A percentile compares a stretch with the other conserved stretches of the same genome.
These are phyloP conservation scores for Fragaria ananassa DNA, from an alignment of 306 rosid species.

Conservation along the genomic window DNA sequence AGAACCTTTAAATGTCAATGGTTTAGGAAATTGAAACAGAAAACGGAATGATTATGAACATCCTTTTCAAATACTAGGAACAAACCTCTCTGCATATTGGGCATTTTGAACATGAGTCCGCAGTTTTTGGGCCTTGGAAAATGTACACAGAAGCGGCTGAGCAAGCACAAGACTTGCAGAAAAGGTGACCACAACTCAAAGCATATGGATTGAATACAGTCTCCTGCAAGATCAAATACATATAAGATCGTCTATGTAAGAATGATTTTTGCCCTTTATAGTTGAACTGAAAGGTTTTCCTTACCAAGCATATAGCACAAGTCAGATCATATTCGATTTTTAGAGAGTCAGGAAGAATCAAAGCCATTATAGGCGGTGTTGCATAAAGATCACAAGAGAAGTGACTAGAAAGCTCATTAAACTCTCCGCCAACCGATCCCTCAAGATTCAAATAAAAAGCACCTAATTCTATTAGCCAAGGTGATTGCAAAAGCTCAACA, in stretches of 20 bases:
- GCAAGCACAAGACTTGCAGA: conserved; percentile 92
- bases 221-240: conserved; percentile 48
- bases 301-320: conserved; percentile 93
- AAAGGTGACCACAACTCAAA: conserved; percentile 83
- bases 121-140: conserved; percentile 73
- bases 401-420: conserved; percentile 47
- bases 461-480: conserved; percentile 90
- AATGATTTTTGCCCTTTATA: conserved; percentile 2
- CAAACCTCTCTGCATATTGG: conserved; percentile 95
- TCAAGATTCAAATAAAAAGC: conserved; percentile 72
- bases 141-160: conserved; percentile 77
- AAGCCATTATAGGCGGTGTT: conserved; percentile 45
- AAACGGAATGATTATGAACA: not conserved
- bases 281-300: conserved; percentile 24
- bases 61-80: conserved; percentile 7
- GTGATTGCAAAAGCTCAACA: conserved; percentile 81
- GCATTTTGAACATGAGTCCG: conserved; percentile 58
- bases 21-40: not conserved
- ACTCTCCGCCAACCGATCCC: conserved; percentile 39
- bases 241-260: conserved; percentile 11
- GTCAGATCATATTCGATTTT: conserved; percentile 68
- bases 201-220: conserved; percentile 76
- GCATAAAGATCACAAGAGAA: conserved; percentile 51
- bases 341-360: conserved; percentile 66
- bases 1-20: not conserved